phyloP scores from a whole-genome alignment of 2,329 filamentous ascomycete species.

The Ceratocystis albifundus region DNA sequence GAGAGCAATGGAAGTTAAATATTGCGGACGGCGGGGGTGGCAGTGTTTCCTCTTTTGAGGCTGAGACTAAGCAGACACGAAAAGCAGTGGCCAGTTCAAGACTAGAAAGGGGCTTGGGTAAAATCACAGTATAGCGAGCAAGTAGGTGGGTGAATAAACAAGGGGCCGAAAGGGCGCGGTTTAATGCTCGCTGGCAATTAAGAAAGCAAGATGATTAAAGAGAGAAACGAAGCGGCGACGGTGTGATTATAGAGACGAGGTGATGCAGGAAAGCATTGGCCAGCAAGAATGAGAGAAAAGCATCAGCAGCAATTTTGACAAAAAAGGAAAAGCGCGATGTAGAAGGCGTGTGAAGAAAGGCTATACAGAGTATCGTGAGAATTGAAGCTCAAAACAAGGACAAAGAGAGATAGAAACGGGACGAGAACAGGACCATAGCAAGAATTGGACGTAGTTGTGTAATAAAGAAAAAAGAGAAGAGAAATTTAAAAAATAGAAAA shows the following conservation, averaged over 20 bases:
- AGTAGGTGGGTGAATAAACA: neutral
- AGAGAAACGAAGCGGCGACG: neutral
- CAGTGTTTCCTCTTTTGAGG: neutral
- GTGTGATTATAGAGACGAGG: neutral
- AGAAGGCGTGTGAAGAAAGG: neutral
- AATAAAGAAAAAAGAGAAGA: neutral
- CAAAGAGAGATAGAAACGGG: neutral
- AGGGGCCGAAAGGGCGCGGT: neutral
- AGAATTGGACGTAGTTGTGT: neutral
- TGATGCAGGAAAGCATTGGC: constrained; percentile 6
- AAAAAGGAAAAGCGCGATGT: neutral
- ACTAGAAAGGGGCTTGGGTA: neutral
- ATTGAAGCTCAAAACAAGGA: neutral
- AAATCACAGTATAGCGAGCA: neutral
- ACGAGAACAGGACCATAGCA: neutral
- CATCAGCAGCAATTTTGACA: neutral
- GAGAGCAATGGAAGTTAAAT: neutral
- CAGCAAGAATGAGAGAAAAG: neutral
- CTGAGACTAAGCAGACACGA: neutral
- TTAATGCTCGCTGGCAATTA: neutral
- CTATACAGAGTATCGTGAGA: neutral
- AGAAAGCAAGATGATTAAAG: neutral
- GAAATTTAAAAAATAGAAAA: neutral
- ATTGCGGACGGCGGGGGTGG: neutral
- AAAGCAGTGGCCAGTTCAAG: neutral